phyloP scores from a whole-genome alignment of 371 early-diverging fungal species.

The Chytridium lagenaria region DNA sequence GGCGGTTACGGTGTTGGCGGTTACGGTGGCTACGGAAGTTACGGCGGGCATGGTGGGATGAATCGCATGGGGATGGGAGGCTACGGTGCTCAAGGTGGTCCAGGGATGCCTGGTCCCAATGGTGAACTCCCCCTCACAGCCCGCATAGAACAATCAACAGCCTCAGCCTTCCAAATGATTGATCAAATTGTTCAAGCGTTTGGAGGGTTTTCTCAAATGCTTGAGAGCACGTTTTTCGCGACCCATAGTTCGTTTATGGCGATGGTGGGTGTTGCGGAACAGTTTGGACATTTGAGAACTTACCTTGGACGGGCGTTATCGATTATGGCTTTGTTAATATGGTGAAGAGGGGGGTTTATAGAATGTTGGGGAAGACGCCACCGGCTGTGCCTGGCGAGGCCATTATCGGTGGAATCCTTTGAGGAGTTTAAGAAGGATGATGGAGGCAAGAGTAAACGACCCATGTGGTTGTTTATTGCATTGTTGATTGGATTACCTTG shows the following conservation, averaged over 20 bases:
- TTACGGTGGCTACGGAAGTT: constrained; percentile 40
- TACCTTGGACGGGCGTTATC: constrained; percentile 84
- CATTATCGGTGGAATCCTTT: constrained; percentile 44
- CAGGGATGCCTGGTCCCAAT: constrained; percentile 46
- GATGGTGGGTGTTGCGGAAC: constrained; percentile 95
- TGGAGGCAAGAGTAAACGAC: constrained; percentile 44
- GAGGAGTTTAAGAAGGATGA: constrained; percentile 36
- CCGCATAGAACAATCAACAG: constrained; percentile 83
- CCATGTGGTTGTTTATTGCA: constrained; percentile 78
- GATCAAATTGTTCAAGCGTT: constrained; percentile 92
- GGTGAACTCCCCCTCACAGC: constrained; percentile 70
- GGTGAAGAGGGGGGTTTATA: constrained; percentile 62
- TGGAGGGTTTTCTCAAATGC: constrained; percentile 96
- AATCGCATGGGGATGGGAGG: constrained; percentile 37
- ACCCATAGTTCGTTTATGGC: constrained; percentile 98
- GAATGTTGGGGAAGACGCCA: constrained; percentile 66
- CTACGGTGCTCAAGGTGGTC: constrained; percentile 34
- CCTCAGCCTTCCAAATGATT: constrained; percentile 87
- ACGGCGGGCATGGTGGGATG: no score
- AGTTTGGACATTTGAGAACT: constrained; percentile 82
- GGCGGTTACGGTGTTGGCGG: constrained; percentile 44
- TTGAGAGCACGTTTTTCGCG: constrained; percentile 95
- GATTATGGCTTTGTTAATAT: constrained; percentile 66
- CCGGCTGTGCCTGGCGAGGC: constrained; percentile 58
- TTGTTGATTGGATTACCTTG: constrained; percentile 90